Evolutionary conservation across 345 rosid species (phyloP), one percentile per base, ranked within the genome.

Genomic region (Zanthoxylum bungeanum): DNA sequence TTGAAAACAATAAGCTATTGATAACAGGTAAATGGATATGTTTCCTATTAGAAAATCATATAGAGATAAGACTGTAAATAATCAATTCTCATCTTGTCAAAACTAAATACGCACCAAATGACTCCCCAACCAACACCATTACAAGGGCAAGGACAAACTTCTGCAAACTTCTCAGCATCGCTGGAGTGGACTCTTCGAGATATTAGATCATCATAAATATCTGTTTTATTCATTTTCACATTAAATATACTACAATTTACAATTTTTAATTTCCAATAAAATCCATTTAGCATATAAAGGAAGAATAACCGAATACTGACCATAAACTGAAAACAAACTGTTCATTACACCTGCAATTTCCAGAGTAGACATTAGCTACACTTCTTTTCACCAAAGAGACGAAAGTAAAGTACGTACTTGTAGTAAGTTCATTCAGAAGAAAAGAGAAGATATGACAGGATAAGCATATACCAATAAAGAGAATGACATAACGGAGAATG

Each of bases 121-220:
- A 92, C 77, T 69, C 98, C 98, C 98, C 98, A 94, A 68, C 93
- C 94, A 79, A 84, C 88, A 75, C 98, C 98, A 66, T 66, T 92
- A 72, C 98, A 94, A 61, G 91, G 91, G 81, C 98, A 92, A 27
- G 96, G 98, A 68, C 98, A 94, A 63, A 89, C 73, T 87, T 92
- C 98, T 22, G 98, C 98, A 78, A 94, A 94, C 80, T 94, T 94
- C 89, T 94, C 98, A 69, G 98, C 98, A 76, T 94, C 98, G 5
- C 98, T 92, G 14, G 97, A 84, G 79, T 92, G 31, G 47, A 92
- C 90, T 77, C 98, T 90, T 81, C 98, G 88, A 42, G 98, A 92
- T 85, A 92, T 92, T 64, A 92, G 78, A 76, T 94, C 98, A 73
- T 94, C 98, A 30, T 94, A 94, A 42, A 94, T 94, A 76, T 94